Evolutionary conservation across 176 grass and related monocot species (phyloP), one percentile per base, ranked within the genome.

Genomic region (Elaeis guineensis): DNA sequence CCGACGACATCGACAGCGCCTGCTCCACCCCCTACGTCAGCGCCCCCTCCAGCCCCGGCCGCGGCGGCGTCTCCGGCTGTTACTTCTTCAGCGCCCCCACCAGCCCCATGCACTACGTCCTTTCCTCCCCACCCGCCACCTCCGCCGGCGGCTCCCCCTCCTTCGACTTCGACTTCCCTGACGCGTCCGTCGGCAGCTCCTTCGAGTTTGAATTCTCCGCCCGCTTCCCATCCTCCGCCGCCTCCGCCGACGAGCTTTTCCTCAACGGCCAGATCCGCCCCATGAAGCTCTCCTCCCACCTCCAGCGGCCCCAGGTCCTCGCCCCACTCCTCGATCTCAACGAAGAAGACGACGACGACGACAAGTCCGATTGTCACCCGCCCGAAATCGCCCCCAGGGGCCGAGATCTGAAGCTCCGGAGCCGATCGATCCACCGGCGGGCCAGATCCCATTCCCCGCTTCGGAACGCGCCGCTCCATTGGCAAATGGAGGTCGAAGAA

Each of bases 181-280:
- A 44, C 35, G 11, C 8, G 9, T 44, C 35, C 7, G 62, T 63
- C 26, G 67, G 67, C 6, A 64, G 74, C 32, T 54, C 57, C 48
- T 60, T 50, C 18, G 69, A 72, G 17, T 72, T 72, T 58, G 69
- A 72, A 58, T 72, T 72, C 69, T 72, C 69, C n/a, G 69, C 69
- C 11, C 69, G 69, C 23, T 72, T 72, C 49, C 58, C 58, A 2
- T 72, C 69, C 5, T 25, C 58, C 15, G 50, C 50, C 1, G 69
- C 69, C 16, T 16, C 62, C 4, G 62, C 19, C 57, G 69, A 72
- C n/a, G 69, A 72, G 58, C 69, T 72, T 49, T 72, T 72, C 21
- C 49, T 62, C 48, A 72, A 72, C 44, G 69, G 69, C 25, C 69
- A 72, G 69, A 72, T 72, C 50, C 69, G 69, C 2, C 69, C 69